Conservation (phyloP, 345 rosid genomes). For the Pugionium dolabratum region DNA sequence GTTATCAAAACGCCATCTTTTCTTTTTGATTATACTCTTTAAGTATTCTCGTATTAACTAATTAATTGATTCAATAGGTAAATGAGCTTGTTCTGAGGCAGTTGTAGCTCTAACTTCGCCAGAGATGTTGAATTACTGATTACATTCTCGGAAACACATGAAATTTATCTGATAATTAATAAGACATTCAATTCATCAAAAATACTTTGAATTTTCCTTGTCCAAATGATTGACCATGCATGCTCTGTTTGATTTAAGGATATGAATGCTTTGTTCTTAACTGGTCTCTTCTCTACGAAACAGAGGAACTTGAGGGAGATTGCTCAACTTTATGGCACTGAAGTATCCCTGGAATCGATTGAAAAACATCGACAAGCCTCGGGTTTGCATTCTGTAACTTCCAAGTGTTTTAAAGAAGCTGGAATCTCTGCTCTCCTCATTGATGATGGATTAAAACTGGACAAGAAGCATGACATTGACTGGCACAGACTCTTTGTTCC, state of each 20-base stretch:
- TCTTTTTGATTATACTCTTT: neutral
- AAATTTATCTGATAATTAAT: too few species aligned
- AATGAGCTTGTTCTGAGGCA: neutral
- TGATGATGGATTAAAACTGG: conserved; percentile 85
- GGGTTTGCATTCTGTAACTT: conserved; percentile 59
- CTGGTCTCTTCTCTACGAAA: neutral
- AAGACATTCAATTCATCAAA: too few species aligned
- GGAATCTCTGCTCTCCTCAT: conserved; percentile 74
- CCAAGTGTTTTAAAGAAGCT: conserved; percentile 72
- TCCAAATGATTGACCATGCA: too few species aligned
- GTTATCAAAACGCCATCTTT: conserved; percentile 1
- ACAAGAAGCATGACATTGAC: conserved; percentile 63
- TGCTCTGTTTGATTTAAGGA: too few species aligned
- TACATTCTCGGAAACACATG: neutral
- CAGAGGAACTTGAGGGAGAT: conserved; percentile 85
- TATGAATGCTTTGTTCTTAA: too few species aligned
- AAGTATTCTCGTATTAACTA: neutral
- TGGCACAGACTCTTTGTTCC: conserved; percentile 74
- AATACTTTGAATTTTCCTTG: too few species aligned
- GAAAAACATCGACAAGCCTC: conserved; percentile 60
- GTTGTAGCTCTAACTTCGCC: too few species aligned
- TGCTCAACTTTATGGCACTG: conserved; percentile 70
- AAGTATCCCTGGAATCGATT: conserved; percentile 57
- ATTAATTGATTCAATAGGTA: neutral
- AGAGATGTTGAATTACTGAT: neutral